These are phyloP conservation scores for Malania oleifera DNA, from an alignment of 164 flowering plant genomes.

Conservation along the genomic window DNA sequence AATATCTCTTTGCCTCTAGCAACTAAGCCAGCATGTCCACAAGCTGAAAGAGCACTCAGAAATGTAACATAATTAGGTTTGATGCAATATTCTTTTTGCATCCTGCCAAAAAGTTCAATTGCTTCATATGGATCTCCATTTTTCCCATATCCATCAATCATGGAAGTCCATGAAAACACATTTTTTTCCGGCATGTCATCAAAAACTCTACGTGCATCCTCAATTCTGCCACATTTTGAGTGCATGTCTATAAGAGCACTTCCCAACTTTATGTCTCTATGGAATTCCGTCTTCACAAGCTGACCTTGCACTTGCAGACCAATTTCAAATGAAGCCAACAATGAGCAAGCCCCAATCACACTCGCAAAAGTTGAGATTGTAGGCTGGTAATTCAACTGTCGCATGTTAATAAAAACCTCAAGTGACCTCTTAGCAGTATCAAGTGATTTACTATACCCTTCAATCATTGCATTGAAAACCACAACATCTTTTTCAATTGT, in stretches of 20 bases:
- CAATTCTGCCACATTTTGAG: slow-evolving; percentile 76
- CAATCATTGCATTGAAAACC: slow-evolving; percentile 91
- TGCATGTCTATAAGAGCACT: slow-evolving; percentile 92
- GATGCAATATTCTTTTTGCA: slow-evolving; percentile 32
- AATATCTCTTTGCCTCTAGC: slow-evolving; percentile 60
- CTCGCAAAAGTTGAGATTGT: slow-evolving; percentile 78
- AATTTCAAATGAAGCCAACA: slow-evolving; percentile 50
- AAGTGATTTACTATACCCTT: slow-evolving; percentile 70
- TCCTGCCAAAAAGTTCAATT: slow-evolving; percentile 47
- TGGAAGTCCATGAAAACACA: slow-evolving; percentile 90
- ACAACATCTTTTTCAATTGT: slow-evolving; percentile 62
- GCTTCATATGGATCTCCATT: slow-evolving; percentile 68
- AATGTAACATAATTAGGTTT: slow-evolving; percentile 78
- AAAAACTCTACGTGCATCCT: slow-evolving; percentile 63
- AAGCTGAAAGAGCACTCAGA: slow-evolving; percentile 81
- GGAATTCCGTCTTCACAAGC: slow-evolving; percentile 44
- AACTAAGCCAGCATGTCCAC: slow-evolving; percentile 87
- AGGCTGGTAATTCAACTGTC: slow-evolving; percentile 46
- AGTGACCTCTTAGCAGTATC: slow-evolving; percentile 62
- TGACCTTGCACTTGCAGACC: slow-evolving; percentile 80
- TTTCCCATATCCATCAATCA: slow-evolving; percentile 96
- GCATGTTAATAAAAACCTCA: slow-evolving; percentile 59
- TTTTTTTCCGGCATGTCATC: slow-evolving; percentile 62
- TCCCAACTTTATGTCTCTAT: slow-evolving; percentile 49
- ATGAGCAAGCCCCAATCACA: slow-evolving; percentile 81